phyloP scores from a whole-genome alignment of 2,329 filamentous ascomycete species.

The Colletotrichum coccodes region DNA sequence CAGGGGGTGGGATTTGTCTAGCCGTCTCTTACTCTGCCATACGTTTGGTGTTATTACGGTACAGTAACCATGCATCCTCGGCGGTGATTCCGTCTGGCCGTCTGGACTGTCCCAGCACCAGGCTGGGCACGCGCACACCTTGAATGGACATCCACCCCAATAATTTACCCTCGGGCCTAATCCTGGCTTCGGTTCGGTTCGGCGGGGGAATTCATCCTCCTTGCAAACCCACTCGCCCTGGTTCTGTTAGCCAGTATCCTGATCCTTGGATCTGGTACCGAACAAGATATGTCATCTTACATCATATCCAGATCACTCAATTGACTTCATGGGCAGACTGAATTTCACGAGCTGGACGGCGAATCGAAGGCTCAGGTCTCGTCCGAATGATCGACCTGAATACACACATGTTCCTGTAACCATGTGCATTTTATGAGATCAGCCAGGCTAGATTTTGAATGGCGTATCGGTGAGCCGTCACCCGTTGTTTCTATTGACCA shows the following conservation, averaged over 20 bases:
- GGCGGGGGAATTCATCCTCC: conserved; percentile 11
- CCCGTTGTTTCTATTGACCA: conserved; percentile 20
- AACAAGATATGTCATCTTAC: conserved; percentile 5
- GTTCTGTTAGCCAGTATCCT: not conserved
- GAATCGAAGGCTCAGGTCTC: not conserved
- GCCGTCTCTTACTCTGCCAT: not conserved
- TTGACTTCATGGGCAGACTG: not conserved
- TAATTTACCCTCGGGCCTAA: not conserved
- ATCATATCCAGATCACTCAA: conserved; percentile 5
- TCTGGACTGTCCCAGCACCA: not conserved
- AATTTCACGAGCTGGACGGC: not conserved
- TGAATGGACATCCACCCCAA: conserved; percentile 3
- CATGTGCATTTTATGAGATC: not conserved
- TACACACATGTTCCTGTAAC: not conserved
- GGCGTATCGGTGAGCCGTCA: conserved; percentile 7
- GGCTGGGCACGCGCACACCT: not conserved
- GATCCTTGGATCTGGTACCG: conserved; percentile 13
- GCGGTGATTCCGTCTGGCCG: not conserved
- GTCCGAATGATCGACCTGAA: not conserved
- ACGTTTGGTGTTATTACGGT: not conserved
- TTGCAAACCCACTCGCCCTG: conserved; percentile 12
- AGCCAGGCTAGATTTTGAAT: not conserved
- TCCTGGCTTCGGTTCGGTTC: conserved; percentile 9
- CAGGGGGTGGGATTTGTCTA: not conserved
- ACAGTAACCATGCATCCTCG: not conserved